A percentile compares a stretch with the other conserved stretches of the same genome.
Conservation (phyloP, 192 early-diverging fungal species). For the Linnemannia hyalina region DNA sequence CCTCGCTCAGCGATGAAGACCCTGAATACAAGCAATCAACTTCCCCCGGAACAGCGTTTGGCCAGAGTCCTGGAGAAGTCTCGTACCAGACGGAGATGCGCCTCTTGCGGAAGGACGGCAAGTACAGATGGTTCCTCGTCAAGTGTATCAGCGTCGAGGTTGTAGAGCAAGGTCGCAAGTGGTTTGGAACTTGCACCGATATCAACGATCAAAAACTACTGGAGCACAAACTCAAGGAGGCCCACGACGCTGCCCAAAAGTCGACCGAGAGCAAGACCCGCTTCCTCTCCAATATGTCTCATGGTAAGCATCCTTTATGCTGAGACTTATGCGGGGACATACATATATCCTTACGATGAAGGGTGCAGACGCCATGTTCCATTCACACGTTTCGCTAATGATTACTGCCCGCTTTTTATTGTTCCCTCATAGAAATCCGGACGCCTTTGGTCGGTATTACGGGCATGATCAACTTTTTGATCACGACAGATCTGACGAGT, state of each 20-base stretch:
- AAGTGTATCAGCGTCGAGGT: slow-evolving; percentile 69
- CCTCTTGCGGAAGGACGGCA: slow-evolving; percentile 56
- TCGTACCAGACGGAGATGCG: slow-evolving; percentile 63
- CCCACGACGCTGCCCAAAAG: slow-evolving; percentile 70
- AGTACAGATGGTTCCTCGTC: slow-evolving; percentile 68
- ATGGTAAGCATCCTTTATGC: slow-evolving; percentile 47
- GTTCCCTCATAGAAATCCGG: slow-evolving; percentile 69
- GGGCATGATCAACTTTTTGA: slow-evolving; percentile 79
- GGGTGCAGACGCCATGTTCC: neutral
- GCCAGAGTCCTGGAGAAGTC: slow-evolving; percentile 49
- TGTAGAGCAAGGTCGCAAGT: slow-evolving; percentile 60
- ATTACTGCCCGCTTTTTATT: neutral
- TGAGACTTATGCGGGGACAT: neutral
- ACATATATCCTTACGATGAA: neutral
- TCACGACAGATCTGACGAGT: slow-evolving; percentile 81
- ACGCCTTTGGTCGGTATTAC: slow-evolving; percentile 88
- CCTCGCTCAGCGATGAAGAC: slow-evolving; percentile 3
- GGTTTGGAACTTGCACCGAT: slow-evolving; percentile 74
- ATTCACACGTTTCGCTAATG: neutral
- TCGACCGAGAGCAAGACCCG: slow-evolving; percentile 73
- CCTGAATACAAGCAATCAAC: slow-evolving; percentile 11
- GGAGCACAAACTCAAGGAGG: slow-evolving; percentile 69
- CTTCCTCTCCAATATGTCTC: slow-evolving; percentile 73
- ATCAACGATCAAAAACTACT: slow-evolving; percentile 72
- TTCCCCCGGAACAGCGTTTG: slow-evolving; percentile 24